Evolutionary conservation across 768 basidiomycete species (phyloP).

Genomic region (Lentinula aciculospora): DNA sequence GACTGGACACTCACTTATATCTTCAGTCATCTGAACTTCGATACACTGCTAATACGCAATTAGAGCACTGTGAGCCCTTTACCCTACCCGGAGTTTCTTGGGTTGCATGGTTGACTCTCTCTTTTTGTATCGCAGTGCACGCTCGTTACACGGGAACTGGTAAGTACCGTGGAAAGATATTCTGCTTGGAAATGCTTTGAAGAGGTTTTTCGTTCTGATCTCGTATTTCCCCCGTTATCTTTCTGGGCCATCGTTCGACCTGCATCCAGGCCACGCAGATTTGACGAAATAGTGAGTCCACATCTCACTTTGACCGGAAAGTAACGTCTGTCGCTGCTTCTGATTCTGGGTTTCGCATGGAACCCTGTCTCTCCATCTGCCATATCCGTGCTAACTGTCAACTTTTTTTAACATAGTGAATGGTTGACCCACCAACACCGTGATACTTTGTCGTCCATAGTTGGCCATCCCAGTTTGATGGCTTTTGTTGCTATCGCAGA

Average conservation of each 20-base stretch:
- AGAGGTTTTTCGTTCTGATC: not conserved
- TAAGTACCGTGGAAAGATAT: constrained; percentile 27
- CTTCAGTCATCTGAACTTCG: constrained; percentile 82
- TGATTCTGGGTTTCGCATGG: not conserved
- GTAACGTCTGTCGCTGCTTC: not conserved
- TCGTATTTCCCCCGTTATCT: too few relatives aligned
- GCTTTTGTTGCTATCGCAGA: constrained; percentile 92
- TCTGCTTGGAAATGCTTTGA: not conserved
- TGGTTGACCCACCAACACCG: constrained; percentile 98
- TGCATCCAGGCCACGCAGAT: constrained; percentile 80
- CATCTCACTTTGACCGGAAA: not conserved
- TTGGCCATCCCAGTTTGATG: constrained; percentile 81
- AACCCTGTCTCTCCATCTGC: constrained; percentile 3
- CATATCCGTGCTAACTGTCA: not conserved
- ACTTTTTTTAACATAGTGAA: constrained; percentile 57
- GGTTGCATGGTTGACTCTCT: constrained; percentile 3
- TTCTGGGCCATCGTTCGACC: not conserved
- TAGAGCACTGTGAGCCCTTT: constrained; percentile 77
- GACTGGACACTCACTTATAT: not conserved
- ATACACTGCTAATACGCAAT: constrained; percentile 94
- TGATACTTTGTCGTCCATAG: constrained; percentile 89
- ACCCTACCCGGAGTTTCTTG: not conserved
- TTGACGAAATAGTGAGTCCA: constrained; percentile 84
- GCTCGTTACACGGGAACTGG: constrained; percentile 95
- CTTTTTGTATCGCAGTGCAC: constrained; percentile 57